Conservation (phyloP, 495 filamentous ascomycete genomes). For the Hypoxylon rickii region DNA sequence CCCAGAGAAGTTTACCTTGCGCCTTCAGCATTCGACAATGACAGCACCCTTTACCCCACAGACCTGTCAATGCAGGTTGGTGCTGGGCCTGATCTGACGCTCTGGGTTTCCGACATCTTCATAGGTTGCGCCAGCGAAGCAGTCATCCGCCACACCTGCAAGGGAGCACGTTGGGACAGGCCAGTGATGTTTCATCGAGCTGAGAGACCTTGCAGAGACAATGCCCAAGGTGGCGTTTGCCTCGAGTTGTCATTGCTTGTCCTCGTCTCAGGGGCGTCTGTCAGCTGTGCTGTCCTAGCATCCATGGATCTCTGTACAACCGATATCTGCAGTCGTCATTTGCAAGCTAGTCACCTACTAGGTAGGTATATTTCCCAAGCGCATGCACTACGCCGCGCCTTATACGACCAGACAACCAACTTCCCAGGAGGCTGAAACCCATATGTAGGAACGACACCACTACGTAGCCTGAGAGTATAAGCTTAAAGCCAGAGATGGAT, state of each 20-base stretch:
- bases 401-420: conserved; percentile 18
- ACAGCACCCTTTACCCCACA: conserved; percentile 38
- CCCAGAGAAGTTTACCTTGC: conserved; percentile 18
- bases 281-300: conserved; percentile 14
- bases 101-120: conserved; percentile 14
- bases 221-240: conserved; percentile 11
- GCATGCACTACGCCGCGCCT: conserved; percentile 22
- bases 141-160: conserved; percentile 29
- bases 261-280: not conserved
- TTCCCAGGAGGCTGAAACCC: conserved; percentile 30
- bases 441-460: conserved; percentile 30
- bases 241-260: conserved; percentile 18
- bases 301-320: conserved; percentile 27
- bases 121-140: conserved; percentile 27
- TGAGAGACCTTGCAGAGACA: conserved; percentile 21
- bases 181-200: conserved; percentile 26
- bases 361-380: not conserved
- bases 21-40: conserved; percentile 18
- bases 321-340: conserved; percentile 18
- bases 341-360: conserved; percentile 6
- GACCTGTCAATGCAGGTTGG: conserved; percentile 35
- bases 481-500: conserved; percentile 30
- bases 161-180: conserved; percentile 25
- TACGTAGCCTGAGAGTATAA: conserved; percentile 11
- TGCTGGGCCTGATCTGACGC: conserved; percentile 25